phyloP scores from a whole-genome alignment of 2,329 filamentous ascomycete species.

The Annulohypoxylon truncatum region DNA sequence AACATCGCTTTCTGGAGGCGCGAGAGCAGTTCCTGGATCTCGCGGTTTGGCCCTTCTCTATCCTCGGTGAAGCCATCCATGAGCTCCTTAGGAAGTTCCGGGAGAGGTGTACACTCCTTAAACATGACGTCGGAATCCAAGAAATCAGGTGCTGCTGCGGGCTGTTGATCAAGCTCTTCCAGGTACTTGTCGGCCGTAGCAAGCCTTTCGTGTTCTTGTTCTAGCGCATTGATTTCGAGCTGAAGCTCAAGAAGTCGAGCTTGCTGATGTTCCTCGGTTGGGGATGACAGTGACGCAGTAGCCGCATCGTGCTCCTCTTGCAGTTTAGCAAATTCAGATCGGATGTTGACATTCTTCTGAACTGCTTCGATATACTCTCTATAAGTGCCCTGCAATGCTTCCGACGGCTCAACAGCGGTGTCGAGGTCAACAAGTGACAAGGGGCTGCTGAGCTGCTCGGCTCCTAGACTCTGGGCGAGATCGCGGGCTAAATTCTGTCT shows the following conservation, averaged over 20 bases:
- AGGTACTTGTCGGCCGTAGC: conserved; percentile 63
- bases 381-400: conserved; percentile 60
- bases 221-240: conserved; percentile 62
- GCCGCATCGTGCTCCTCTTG: conserved; percentile 46
- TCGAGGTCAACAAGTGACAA: conserved; percentile 61
- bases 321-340: conserved; percentile 58
- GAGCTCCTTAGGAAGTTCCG: conserved; percentile 64
- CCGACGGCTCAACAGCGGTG: conserved; percentile 50
- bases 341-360: conserved; percentile 63
- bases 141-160: conserved; percentile 62
- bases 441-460: conserved; percentile 57
- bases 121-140: conserved; percentile 64
- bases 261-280: conserved; percentile 43
- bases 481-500: conserved; percentile 66
- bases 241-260: conserved; percentile 59
- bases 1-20: conserved; percentile 69
- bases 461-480: conserved; percentile 60
- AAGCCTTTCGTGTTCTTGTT: conserved; percentile 64
- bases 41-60: conserved; percentile 52
- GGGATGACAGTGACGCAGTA: conserved; percentile 34
- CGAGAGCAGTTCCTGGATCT: conserved; percentile 61
- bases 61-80: conserved; percentile 62
- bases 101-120: conserved; percentile 56
- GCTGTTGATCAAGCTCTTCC: conserved; percentile 62
- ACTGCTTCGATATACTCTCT: conserved; percentile 67